Percentiles rank a stretch among this genome's conserved stretches.
phyloP scores from a whole-genome alignment of 2,329 filamentous ascomycete species.

The Xylariaceae sp. region DNA sequence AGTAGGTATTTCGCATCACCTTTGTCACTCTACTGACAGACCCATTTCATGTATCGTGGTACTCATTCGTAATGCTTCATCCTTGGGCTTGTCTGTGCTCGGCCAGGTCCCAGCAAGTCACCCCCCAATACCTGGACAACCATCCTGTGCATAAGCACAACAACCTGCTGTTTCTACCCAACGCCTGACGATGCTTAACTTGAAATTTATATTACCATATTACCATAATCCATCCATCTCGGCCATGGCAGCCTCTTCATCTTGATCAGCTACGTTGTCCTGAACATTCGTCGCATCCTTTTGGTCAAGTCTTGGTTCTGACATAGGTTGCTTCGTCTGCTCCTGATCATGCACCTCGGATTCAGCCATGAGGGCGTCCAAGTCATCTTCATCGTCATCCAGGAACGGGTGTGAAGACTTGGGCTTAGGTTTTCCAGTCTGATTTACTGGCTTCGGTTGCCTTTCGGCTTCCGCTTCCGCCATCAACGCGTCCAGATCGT shows the following conservation, averaged over 20 bases:
- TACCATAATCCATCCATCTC: constrained; percentile 52
- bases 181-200: constrained; percentile 7
- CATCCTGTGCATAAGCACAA: too few species aligned
- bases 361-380: constrained; percentile 17
- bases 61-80: too few species aligned
- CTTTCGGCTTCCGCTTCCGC: constrained; percentile 31
- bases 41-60: too few species aligned
- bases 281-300: not conserved
- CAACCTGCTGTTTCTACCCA: not conserved
- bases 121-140: too few species aligned
- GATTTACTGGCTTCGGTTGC: constrained; percentile 1
- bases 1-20: too few species aligned
- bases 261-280: constrained; percentile 6
- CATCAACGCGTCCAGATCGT: constrained; percentile 42
- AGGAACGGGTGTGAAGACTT: not conserved
- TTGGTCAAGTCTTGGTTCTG: not conserved
- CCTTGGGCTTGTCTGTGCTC: too few species aligned
- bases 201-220: constrained; percentile 8
- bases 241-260: constrained; percentile 17
- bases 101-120: too few species aligned
- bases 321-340: not conserved
- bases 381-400: constrained; percentile 12
- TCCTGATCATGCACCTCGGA: constrained; percentile 5
- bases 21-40: too few species aligned
- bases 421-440: not conserved